A percentile compares a stretch with the other conserved stretches of the same genome.
phyloP scores from a whole-genome alignment of 306 rosid genomes.

The Cucumis hystrix region DNA sequence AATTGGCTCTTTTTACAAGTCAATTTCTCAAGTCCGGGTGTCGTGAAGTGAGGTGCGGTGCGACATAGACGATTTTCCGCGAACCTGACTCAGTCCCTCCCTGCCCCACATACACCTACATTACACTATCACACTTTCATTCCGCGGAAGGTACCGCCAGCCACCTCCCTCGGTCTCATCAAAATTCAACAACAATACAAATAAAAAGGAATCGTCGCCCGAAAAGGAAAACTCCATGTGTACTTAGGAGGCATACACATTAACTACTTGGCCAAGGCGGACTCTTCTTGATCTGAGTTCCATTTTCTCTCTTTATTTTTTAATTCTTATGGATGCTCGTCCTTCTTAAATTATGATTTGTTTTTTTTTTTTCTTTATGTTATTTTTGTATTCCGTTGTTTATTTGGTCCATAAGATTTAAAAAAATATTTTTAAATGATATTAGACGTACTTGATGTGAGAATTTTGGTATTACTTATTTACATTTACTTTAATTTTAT shows the following conservation, averaged over 20 bases:
- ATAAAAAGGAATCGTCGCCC: not conserved
- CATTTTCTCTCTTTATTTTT: too few relatives aligned
- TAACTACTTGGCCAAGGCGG: not conserved
- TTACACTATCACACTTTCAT: not conserved
- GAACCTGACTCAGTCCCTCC: not conserved
- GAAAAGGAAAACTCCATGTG: not conserved
- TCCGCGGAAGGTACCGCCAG: not conserved
- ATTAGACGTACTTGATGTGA: too few relatives aligned
- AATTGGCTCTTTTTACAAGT: not conserved
- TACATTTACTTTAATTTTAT: too few relatives aligned
- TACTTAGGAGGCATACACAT: not conserved
- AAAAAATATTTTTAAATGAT: too few relatives aligned
- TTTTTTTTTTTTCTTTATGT: too few relatives aligned
- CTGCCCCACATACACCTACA: not conserved
- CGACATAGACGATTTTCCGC: not conserved
- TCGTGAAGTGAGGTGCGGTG: not conserved
- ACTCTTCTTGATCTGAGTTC: not conserved
- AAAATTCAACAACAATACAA: too few relatives aligned
- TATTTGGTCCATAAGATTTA: too few relatives aligned
- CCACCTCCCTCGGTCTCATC: too few relatives aligned
- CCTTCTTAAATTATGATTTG: too few relatives aligned
- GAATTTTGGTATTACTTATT: too few relatives aligned
- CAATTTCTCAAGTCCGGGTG: not conserved
- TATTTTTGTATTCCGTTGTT: too few relatives aligned
- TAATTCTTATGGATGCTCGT: too few relatives aligned